Evolutionary conservation across 768 basidiomycete species (phyloP), one percentile per base, ranked within the genome.

Genomic region (Sporobolomyces pararoseus): DNA sequence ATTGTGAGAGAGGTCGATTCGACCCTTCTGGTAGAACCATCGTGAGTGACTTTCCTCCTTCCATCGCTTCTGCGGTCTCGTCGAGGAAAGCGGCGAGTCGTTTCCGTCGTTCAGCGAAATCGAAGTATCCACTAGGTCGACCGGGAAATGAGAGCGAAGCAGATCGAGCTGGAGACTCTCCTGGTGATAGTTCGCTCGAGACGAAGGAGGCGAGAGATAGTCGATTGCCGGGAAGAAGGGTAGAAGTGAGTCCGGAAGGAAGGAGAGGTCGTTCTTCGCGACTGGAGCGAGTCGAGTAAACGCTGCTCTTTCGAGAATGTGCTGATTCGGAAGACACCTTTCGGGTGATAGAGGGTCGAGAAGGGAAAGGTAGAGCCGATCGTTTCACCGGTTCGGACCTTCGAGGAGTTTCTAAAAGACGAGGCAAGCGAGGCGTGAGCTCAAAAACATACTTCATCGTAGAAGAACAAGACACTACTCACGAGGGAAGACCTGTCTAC

Each of bases 121-220:
- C 59, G 59, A 61, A 61, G 46, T 61, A 61, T 14, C 59, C 59
- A 35, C 13, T 47, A 7, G 59, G 59, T 21, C 63, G 34, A 34
- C 47, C 27, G 7, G 60, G 53, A 51, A 66, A 63, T 2, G 54
- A 54, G 7, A 62, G 35, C 2, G 6, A 89, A 91, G 78, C 91
- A 84, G 68, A 91, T 88, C 6, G 86, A 91, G 78, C 90, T 90
- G 76, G 64, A 82, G 78, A 29, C 19, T 46, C 54, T 6, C 35
- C 61, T 6, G 31, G 17, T n/a, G 70, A 71, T 1, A 61, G 14
- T 37, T 62, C 61, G n/a, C 25, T 52, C 49, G 65, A 71, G 12
- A 58, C n/a, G 57, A 55, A 49, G 12, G 70, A 66, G 0, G 42
- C 63, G 19, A 52, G 25, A 1, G 70, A 71, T 0, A 55, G 70